Percentiles rank a stretch among this genome's conserved stretches.
These are phyloP conservation scores for Fomitopsis palustris DNA, from an alignment of 1,284 basidiomycete genomes.

Conservation along the genomic window DNA sequence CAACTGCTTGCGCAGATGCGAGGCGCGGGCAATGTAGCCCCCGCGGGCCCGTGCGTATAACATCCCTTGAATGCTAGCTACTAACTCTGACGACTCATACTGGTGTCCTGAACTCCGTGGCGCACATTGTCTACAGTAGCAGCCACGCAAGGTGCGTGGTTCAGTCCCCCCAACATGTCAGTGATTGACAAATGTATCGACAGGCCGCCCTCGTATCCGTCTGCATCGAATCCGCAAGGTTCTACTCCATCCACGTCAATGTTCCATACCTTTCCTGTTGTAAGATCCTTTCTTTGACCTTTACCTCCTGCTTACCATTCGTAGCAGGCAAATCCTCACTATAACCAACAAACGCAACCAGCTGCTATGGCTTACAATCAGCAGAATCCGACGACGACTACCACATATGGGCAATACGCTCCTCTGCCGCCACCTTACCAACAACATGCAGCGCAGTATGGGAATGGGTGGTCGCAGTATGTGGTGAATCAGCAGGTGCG, in stretches of 20 bases:
- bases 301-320: not conserved
- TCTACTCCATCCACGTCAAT: not conserved
- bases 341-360: not conserved
- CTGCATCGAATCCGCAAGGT: not conserved
- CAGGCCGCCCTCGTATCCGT: not conserved
- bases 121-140: not conserved
- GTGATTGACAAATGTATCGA: not conserved
- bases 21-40: too few species aligned
- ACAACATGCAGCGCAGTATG: not conserved
- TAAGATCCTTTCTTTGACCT: not conserved
- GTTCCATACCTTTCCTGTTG: not conserved
- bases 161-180: not conserved
- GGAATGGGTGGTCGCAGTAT: not conserved
- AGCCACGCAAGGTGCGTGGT: not conserved
- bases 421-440: not conserved
- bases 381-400: not conserved
- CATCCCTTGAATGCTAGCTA: not conserved
- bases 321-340: not conserved
- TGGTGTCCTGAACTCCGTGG: not conserved
- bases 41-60: not conserved
- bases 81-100: not conserved
- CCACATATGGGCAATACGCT: not conserved
- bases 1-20: conserved; percentile 6
- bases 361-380: not conserved
- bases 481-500: not conserved